Evolutionary conservation across 306 rosid species (phyloP), one percentile per base, ranked within the genome.

Genomic region (Vigna angularis): DNA sequence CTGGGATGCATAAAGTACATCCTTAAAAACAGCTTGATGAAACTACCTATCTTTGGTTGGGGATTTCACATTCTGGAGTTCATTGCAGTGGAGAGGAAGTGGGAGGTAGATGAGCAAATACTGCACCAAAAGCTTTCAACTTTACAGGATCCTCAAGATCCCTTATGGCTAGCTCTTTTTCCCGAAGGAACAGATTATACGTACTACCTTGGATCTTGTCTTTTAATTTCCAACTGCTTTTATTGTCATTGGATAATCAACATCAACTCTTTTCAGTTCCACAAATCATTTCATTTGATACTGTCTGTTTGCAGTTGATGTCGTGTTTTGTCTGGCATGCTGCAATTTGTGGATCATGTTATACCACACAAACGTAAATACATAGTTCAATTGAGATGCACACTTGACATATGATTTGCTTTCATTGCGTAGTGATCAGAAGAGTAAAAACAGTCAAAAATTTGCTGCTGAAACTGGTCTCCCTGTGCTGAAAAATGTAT

Each of bases 101-200:
- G 99, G 99, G 97, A 96, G 69, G 63, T 76, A 14, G 99, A 96
- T 83, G 98, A 91, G 74, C 81, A 84, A 47, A 51, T 87, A 70
- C 32, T 96, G 79, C 84, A 58, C 56, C 81, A 79, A 68, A 85
- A 28, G 80, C 93, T 93, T 70, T 86, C 93, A 6, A 87, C 89
- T 2, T 88, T 93, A 36, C 79, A 86, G 61, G 87, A 90, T 81
- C 90, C 86, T 72, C 86, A 49, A 57, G 96, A 96, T 71, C 91
- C 94, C 48, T 85, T 96, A 56, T 96, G 99, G 98, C 93, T 96
- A 0, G 90, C 97, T 45, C 58, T 96, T 78, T 96, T 96, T 78
- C 99, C 99, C 1, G 99, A 96, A 88, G 99, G 99, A 90, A 96
- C 99, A 16, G 97, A 93, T 82, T 96, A 83, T 70, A 88, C 87